phyloP scores from a whole-genome alignment of 345 rosid genomes.

The Camelina sativa region DNA sequence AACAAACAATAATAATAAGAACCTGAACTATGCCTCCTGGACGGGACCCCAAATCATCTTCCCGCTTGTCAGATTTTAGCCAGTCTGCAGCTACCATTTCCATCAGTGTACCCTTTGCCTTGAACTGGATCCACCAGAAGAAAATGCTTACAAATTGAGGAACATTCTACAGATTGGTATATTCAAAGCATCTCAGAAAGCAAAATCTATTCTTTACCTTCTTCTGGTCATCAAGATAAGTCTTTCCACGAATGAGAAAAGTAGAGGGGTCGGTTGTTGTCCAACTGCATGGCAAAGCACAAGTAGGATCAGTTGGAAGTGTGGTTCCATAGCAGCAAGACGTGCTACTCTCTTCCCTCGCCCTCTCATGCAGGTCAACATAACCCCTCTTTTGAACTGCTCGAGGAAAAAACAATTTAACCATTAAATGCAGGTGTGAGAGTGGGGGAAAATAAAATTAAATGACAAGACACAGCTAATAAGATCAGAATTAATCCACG shows the following conservation, averaged over 20 bases:
- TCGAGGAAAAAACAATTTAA: slow-evolving; percentile 21
- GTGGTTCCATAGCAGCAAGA: slow-evolving; percentile 82
- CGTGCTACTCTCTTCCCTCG: slow-evolving; percentile 57
- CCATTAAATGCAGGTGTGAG: slow-evolving; percentile 12
- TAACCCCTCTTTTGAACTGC: slow-evolving; percentile 94
- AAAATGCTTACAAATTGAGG: slow-evolving; percentile 14
- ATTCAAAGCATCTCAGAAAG: slow-evolving; percentile 8
- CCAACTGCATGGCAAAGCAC: slow-evolving; percentile 76
- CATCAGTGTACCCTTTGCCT: slow-evolving; percentile 87
- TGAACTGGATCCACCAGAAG: slow-evolving; percentile 57
- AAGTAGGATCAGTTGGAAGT: slow-evolving; percentile 75
- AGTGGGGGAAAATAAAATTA: not conserved
- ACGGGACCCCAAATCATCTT: slow-evolving; percentile 89
- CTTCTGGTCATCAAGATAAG: slow-evolving; percentile 73
- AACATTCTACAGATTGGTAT: not conserved
- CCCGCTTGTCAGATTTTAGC: slow-evolving; percentile 86
- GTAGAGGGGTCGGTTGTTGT: slow-evolving; percentile 76
- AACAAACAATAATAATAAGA: slow-evolving; percentile 18
- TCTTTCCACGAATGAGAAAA: slow-evolving; percentile 85
- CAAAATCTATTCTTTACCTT: slow-evolving; percentile 56
- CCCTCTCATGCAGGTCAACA: slow-evolving; percentile 76
- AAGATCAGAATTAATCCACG: slow-evolving; percentile 18
- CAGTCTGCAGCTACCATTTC: slow-evolving; percentile 98
- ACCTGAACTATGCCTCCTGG: slow-evolving; percentile 92
- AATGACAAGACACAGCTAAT: slow-evolving; percentile 19